Base-by-base conservation (phyloP, 768 basidiomycete genomes). In the Psilocybe cyanescens region DNA sequence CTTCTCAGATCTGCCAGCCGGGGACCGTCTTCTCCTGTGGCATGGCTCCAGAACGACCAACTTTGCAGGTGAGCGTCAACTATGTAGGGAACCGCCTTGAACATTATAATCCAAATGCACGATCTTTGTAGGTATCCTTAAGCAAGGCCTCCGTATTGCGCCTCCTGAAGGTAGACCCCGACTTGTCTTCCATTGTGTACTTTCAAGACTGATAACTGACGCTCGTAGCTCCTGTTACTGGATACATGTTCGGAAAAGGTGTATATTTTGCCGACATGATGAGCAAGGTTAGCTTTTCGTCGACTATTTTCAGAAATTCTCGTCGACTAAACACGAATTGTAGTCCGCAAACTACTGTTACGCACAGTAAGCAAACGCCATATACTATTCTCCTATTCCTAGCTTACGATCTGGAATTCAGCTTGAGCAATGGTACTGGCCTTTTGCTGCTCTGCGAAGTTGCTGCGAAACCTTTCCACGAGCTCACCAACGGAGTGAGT, bases 201-300 rank as follows among this genome's bases (percentile, higher is more conserved):
- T 2, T 30, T 6, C n/a, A 19, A 28, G 17, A 8, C 6, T 35
- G 30, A 11, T 45, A 31, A 54, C 24, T 8, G 12, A 12, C 41
- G 14, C 17, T 4, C 24, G 8, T 60, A 60, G 60, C 60, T 3
- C 60, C 60, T 33, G 55, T 57, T 2, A 51, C 55, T 37, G 60
- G 60, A 46, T 62, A 62, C 31, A 62, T 62, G 60, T 62, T 62
- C 50, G 60, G 60, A 19, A 62, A 62, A 51, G 60, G 60, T 35
- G 60, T 62, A 35, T 62, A 62, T 37, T 62, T 62, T 24, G 60
- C 60, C 8, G 60, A 62, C 44, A 62, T 62, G 60, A 62, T 62
- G 60, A 51, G 39, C 33, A 62, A 62, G 35, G 59, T 60, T 3
- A 39, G 54, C 47, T n/a, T 44, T 44, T 44, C 14, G 4, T 16